Base-by-base conservation (phyloP, 148 eudicot species). In the Rhododendron molle region DNA sequence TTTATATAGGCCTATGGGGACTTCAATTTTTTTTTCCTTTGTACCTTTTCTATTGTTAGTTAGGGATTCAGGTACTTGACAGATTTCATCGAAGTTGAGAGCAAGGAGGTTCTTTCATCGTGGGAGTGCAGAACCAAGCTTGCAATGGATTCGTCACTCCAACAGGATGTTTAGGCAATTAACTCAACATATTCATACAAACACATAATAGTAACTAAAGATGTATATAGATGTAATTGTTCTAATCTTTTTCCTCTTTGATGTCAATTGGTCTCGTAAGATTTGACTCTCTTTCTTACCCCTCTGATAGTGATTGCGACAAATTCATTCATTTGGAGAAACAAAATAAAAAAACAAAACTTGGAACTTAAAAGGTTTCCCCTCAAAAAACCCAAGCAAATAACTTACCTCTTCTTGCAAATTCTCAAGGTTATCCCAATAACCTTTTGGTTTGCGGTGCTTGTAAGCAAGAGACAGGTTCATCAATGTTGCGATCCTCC, bases 391-490 rank as follows among this genome's bases (percentile, higher is more conserved):
- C 2, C 32, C 30, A 47, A n/a, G 71, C 40, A 21, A 76, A 77
- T 11, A 40, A 67, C 84, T 83, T 84, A 95, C 99, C 97, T 96
- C 99, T 36, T 94, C 97, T 87, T 93, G 91, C 93, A 96, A 89
- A 89, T 92, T 95, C 72, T 94, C 99, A 84, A 96, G 96, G 86
- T 90, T 89, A 86, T 96, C 99, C 99, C 99, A 96, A 81, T 96
- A 96, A 85, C 99, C 99, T 83, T 94, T 96, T 28, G 99, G 99
- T 89, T 96, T 96, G 47, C 98, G 93, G 60, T 95, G 93, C 87
- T 96, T 96, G 91, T 96, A 96, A 86, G 99, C 98, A 84, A 96
- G 98, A 52, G 98, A 93, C 2, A 96, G 93, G 88, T 95, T 92
- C 97, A 94, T 91, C 88, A 92, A 58, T 6, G 95, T 86, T 0